Evolutionary conservation across 2,329 filamentous ascomycete species (phyloP).

Genomic region (Ilyonectria mors-panacis): DNA sequence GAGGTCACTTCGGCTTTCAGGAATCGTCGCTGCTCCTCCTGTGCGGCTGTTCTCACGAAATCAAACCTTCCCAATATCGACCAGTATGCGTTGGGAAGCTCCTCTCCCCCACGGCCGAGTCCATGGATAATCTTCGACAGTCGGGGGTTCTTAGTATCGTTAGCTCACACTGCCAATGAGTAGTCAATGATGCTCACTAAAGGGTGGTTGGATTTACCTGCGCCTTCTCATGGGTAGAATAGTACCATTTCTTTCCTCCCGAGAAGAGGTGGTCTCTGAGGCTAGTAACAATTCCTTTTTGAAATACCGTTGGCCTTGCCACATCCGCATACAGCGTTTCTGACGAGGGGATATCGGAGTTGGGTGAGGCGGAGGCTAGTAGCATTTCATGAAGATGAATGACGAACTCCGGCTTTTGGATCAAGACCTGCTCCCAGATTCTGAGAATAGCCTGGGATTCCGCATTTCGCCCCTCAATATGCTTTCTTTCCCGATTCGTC

Average conservation of each 20-base stretch:
- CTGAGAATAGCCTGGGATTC: constrained; percentile 21
- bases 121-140: constrained; percentile 11
- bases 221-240: constrained; percentile 16
- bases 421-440: constrained; percentile 31
- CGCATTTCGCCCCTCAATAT: constrained; percentile 4
- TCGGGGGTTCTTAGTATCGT: constrained; percentile 19
- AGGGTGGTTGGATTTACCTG: not conserved
- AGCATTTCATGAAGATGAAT: constrained; percentile 19
- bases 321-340: constrained; percentile 28
- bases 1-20: not conserved
- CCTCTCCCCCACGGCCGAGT: constrained; percentile 19
- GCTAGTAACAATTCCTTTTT: not conserved
- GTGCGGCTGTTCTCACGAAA: constrained; percentile 15
- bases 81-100: constrained; percentile 27
- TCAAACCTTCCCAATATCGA: not conserved
- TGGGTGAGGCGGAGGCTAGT: constrained; percentile 16
- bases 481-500: constrained; percentile 10
- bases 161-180: not conserved
- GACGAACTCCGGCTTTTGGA: constrained; percentile 10
- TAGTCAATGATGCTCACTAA: not conserved
- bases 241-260: constrained; percentile 34
- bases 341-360: not conserved
- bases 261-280: constrained; percentile 24
- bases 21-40: constrained; percentile 24
- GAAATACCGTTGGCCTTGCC: not conserved